Base-by-base conservation (phyloP, 139 green algal species). In the Coelastrella sp. region DNA sequence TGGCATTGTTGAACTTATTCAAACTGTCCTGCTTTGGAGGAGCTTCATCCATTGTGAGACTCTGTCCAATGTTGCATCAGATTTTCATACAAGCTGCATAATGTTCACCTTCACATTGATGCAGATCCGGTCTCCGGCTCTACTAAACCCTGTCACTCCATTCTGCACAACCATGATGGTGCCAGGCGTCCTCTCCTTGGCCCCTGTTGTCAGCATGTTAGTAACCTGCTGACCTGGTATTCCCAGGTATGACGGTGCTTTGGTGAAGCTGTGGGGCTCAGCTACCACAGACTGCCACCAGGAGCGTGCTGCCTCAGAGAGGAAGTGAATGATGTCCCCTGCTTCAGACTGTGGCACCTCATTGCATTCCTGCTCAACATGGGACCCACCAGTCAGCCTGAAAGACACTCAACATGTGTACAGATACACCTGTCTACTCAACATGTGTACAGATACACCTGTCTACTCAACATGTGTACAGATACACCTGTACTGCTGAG, bases 221-320 rank as follows among this genome's bases (percentile, higher is more conserved):
- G n/a, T 87, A n/a, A 25, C 81, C 6, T 56, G 9, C 20, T 24
- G 22, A 49, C 59, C 35, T 17, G 12, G 63, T 22, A 74, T 6
- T 8, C 81, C 81, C 17, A 87, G 60, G 17, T 87, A 73, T 7
- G 73, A 87, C 20, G 56, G 49, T 20, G 81, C 57, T 14, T 87
- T 87, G 9, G n/a, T 72, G 81, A 87, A 87, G 60, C 81, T 87
- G 58, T 87, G 81, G 8, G 81, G 81, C 22, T 87, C 56, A 75
- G 81, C 56, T 9, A 75, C 17, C 10, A 87, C 4, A 24, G 59
- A 57, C 15, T 75, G 11, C 81, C 81, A 87, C 81, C 81, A 87
- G 59, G 58, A 25, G n/a, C 59, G 59, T 57, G 81, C 81, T 75
- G 81, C 81, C 14, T 22, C 60, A 58, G 81, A 35, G 24, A 87